Evolutionary conservation across 805 yeast species (phyloP).

Genomic region (Komagataella pseudopastoris): DNA sequence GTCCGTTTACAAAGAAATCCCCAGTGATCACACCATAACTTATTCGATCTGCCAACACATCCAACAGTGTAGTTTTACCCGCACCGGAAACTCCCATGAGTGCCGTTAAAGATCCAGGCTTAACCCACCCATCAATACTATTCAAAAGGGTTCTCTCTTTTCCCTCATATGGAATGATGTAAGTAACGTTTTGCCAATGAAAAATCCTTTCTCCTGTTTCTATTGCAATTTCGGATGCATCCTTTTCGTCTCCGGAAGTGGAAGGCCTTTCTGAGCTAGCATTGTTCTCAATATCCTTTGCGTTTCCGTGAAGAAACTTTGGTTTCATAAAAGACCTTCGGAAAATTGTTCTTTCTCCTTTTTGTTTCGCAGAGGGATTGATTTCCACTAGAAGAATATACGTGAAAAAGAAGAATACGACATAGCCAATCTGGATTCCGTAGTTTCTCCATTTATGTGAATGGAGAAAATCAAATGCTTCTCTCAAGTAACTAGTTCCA

Average conservation of each 20-base stretch:
- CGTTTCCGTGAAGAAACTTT: not conserved
- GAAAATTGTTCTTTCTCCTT: constrained; percentile 45
- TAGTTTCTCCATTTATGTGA: constrained; percentile 49
- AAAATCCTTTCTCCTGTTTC: constrained; percentile 29
- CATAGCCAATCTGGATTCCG: constrained; percentile 40
- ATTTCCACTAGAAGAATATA: constrained; percentile 36
- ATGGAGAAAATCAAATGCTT: constrained; percentile 28
- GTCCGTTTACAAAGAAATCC: constrained; percentile 61
- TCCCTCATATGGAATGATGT: constrained; percentile 41
- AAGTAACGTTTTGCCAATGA: constrained; percentile 57
- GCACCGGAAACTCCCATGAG: constrained; percentile 85
- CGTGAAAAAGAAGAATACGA: constrained; percentile 29
- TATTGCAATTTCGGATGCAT: constrained; percentile 4
- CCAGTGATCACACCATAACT: constrained; percentile 61
- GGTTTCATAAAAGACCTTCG: constrained; percentile 16
- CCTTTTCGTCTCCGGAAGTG: constrained; percentile 5
- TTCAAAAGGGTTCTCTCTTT: constrained; percentile 28
- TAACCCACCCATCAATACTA: constrained; percentile 57
- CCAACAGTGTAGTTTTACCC: constrained; percentile 68
- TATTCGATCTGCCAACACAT: constrained; percentile 60
- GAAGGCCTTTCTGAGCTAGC: constrained; percentile 1
- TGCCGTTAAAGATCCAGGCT: constrained; percentile 73
- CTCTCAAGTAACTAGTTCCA: constrained; percentile 36
- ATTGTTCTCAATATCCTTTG: constrained; percentile 1
- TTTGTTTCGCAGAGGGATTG: constrained; percentile 39